Base-by-base conservation (phyloP, 2,329 filamentous ascomycete species). In the Apiospora rasikravindrae region DNA sequence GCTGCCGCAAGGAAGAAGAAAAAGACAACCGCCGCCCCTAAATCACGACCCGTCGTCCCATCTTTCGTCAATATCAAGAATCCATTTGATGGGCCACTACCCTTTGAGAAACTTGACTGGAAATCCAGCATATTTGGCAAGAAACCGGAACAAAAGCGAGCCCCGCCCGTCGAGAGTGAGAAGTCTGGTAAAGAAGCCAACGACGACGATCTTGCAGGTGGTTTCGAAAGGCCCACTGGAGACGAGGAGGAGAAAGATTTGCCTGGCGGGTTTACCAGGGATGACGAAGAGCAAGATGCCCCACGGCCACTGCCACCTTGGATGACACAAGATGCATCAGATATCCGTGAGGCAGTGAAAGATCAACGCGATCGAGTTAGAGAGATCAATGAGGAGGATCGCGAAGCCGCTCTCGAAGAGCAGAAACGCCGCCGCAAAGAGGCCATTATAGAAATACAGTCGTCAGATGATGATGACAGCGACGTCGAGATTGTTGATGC, bases 41-140 rank as follows among this genome's bases (percentile, higher is more conserved):
- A 68, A 19, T 40, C 66, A 29, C 66, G 44, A 11, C 40, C 72
- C 74, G 45, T 76, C 74, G 45, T 76, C 71, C 80, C 83, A 26
- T 77, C 84, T 3, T 78, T 82, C n/a, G 80, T 87, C 13, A 90
- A 89, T 69, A 85, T 88, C 47, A 89, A 88, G 75, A 90, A 90
- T 76, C 86, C 89, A 0, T 90, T 97, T 78, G 89, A 90, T 75
- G 96, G 96, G 0, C 94, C 95, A 0, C 82, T 99, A 6, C 96
- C 96, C 0, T 99, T 99, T 78, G 95, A 98, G 76, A 96, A 94
- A 78, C 86, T 98, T 1, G 90, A 93, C 64, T 91, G 88, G 86
- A 91, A 89, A 69, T 91, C 89, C 2, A 88, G 86, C 1, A 84
- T 91, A 1, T 91, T 90, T 73, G 82, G 82, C 6, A 86, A 85